A percentile compares a stretch with the other conserved stretches of the same genome.
Evolutionary conservation across 2,329 filamentous ascomycete species (phyloP).

Genomic region (Aspergillus fischeri): DNA sequence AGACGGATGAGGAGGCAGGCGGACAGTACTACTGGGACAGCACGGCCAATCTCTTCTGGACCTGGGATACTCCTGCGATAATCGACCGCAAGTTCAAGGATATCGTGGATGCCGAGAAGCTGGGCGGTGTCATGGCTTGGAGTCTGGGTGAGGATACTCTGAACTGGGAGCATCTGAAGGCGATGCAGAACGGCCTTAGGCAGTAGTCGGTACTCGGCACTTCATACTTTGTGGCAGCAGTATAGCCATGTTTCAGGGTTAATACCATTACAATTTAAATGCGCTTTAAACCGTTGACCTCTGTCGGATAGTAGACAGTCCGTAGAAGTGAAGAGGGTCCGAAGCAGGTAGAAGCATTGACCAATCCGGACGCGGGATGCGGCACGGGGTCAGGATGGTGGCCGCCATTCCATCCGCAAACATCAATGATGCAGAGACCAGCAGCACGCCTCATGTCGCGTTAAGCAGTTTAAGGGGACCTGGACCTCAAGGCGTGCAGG

Average conservation of each 20-base stretch:
- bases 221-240: not conserved
- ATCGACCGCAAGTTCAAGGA: constrained; percentile 60
- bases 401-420: not conserved
- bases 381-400: constrained; percentile 4
- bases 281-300: not conserved
- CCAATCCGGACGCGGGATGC: constrained; percentile 6
- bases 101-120: constrained; percentile 52
- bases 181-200: constrained; percentile 34
- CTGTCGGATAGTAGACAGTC: too few relatives aligned
- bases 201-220: not conserved
- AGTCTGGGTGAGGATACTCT: constrained; percentile 63
- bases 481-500: not conserved
- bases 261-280: not conserved
- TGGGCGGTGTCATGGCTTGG: constrained; percentile 74
- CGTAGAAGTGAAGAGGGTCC: too few relatives aligned
- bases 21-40: constrained; percentile 67
- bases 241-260: not conserved
- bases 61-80: constrained; percentile 62
- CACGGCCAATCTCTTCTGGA: constrained; percentile 63
- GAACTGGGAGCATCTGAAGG: constrained; percentile 42
- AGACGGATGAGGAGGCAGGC: constrained; percentile 55
- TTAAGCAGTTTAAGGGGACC: not conserved
- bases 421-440: not conserved
- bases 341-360: not conserved
- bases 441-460: not conserved